These are phyloP conservation scores for Stentor roeselii DNA, from an alignment of 73 alveolate species.

Conservation along the genomic window DNA sequence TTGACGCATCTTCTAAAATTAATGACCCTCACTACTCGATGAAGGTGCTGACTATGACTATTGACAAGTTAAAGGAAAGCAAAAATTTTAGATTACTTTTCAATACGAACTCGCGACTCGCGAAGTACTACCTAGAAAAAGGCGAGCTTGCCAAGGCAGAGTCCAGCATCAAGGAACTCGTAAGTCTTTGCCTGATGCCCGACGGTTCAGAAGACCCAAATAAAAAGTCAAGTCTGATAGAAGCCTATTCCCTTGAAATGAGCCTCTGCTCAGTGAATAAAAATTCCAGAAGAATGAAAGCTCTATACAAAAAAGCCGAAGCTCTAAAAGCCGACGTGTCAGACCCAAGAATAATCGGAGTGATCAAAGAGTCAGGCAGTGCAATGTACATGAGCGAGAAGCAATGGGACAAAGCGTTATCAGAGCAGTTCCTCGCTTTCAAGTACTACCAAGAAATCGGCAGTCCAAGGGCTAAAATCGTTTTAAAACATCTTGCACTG, in stretches of 20 bases:
- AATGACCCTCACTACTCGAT: constrained; percentile 31
- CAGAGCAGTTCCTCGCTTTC: constrained; percentile 67
- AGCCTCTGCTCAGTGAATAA: constrained; percentile 25
- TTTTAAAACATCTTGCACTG: constrained; percentile 61
- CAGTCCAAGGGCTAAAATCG: constrained; percentile 65
- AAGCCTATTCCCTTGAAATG: constrained; percentile 38
- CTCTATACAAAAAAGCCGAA: constrained; percentile 51
- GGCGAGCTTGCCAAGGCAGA: constrained; percentile 45
- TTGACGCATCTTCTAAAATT: constrained; percentile 47
- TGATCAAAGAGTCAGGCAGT: constrained; percentile 76
- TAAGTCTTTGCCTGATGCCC: constrained; percentile 42
- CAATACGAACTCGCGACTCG: constrained; percentile 52
- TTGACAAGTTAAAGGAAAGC: constrained; percentile 49
- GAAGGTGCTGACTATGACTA: constrained; percentile 51
- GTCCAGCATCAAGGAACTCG: constrained; percentile 38
- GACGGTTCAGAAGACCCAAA: constrained; percentile 47
- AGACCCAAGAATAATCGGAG: constrained; percentile 73
- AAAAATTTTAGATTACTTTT: constrained; percentile 56
- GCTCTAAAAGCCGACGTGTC: constrained; percentile 69
- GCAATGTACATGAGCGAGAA: constrained; percentile 73
- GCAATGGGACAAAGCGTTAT: constrained; percentile 66
- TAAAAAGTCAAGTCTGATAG: constrained; percentile 33
- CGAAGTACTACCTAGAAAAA: constrained; percentile 55
- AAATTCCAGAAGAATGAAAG: constrained; percentile 37
- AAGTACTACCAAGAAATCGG: constrained; percentile 73